phyloP scores from a whole-genome alignment of 2,329 filamentous ascomycete genomes.

The Aspergillus ochraceoroseus region DNA sequence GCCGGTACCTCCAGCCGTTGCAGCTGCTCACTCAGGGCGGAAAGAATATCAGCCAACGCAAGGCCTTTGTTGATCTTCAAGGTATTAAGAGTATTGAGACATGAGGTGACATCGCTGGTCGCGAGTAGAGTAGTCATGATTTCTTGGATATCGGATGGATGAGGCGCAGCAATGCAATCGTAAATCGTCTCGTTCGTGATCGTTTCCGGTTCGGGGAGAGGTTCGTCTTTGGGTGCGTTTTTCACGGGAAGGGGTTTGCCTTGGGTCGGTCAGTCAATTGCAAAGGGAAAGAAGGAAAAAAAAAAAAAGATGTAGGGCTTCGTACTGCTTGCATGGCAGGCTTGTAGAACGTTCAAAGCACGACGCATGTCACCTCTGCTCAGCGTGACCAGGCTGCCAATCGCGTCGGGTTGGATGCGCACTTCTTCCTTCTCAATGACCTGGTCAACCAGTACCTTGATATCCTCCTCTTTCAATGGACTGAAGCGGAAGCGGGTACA shows the following conservation, averaged over 20 bases:
- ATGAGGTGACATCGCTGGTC: slow-evolving; percentile 83
- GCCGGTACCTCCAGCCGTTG: slow-evolving; percentile 75
- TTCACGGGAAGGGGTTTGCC: slow-evolving; percentile 63
- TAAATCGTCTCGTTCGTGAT: slow-evolving; percentile 93
- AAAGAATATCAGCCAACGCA: slow-evolving; percentile 89
- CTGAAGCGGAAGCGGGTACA: slow-evolving; percentile 96
- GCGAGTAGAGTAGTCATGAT: slow-evolving; percentile 79
- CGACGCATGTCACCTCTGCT: slow-evolving; percentile 96
- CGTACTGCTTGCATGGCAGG: slow-evolving; percentile 87
- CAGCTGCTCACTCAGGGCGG: slow-evolving; percentile 76
- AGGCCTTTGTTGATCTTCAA: slow-evolving; percentile 81
- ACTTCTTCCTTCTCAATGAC: slow-evolving; percentile 85
- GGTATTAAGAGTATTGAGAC: slow-evolving; percentile 79
- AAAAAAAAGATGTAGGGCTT: slow-evolving; percentile 7
- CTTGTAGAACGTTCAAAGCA: slow-evolving; percentile 90
- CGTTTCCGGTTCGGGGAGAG: slow-evolving; percentile 64
- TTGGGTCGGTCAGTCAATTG: slow-evolving; percentile 30
- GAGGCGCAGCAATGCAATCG: slow-evolving; percentile 92
- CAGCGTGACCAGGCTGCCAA: slow-evolving; percentile 75
- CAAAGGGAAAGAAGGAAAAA: background rate
- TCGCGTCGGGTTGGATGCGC: slow-evolving; percentile 73
- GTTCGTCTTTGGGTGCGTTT: slow-evolving; percentile 55
- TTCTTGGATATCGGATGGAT: slow-evolving; percentile 77
- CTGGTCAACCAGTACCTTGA: slow-evolving; percentile 76
- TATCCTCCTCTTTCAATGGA: slow-evolving; percentile 83